phyloP scores from a whole-genome alignment of 345 rosid genomes.

The Noccaea bulbosa region DNA sequence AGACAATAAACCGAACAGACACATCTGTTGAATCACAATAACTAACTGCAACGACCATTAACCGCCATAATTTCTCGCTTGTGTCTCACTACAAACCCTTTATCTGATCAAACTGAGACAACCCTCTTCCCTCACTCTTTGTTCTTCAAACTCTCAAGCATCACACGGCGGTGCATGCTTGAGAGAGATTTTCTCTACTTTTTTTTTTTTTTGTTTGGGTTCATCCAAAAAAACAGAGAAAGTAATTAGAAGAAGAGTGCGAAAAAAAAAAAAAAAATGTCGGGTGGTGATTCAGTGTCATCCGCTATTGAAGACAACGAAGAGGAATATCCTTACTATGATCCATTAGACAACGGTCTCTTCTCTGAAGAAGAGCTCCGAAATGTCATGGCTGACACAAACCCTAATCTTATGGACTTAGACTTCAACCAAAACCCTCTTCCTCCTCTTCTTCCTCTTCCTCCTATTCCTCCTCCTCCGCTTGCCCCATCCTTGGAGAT shows the following conservation, averaged over 20 bases:
- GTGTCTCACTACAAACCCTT: conserved; percentile 22
- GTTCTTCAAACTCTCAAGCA: conserved; percentile 45
- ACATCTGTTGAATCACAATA: conserved; percentile 29
- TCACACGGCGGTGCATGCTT: conserved; percentile 17
- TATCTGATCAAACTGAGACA: neutral
- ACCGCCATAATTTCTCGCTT: conserved; percentile 19
- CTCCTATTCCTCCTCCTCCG: neutral
- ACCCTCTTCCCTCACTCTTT: conserved; percentile 22
- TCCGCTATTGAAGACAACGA: neutral
- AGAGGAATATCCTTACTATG: neutral
- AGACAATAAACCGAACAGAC: conserved; percentile 37
- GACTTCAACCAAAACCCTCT: neutral
- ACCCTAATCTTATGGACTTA: neutral
- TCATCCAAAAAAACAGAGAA: neutral
- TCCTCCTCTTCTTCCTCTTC: neutral
- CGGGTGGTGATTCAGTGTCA: conserved; percentile 13
- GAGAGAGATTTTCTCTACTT: conserved; percentile 22
- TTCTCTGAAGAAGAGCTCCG: neutral
- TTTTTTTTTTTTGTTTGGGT: neutral
- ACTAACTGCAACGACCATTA: conserved; percentile 35
- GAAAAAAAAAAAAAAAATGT: conserved; percentile 16
- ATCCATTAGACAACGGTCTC: neutral
- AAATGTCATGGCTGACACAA: neutral
- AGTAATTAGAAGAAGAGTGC: conserved; percentile 25
- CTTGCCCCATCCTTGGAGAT: neutral